Evolutionary conservation across 768 basidiomycete genomes (phyloP), one percentile per base, ranked within the genome.

Genomic region (Leccinum uliginosum): DNA sequence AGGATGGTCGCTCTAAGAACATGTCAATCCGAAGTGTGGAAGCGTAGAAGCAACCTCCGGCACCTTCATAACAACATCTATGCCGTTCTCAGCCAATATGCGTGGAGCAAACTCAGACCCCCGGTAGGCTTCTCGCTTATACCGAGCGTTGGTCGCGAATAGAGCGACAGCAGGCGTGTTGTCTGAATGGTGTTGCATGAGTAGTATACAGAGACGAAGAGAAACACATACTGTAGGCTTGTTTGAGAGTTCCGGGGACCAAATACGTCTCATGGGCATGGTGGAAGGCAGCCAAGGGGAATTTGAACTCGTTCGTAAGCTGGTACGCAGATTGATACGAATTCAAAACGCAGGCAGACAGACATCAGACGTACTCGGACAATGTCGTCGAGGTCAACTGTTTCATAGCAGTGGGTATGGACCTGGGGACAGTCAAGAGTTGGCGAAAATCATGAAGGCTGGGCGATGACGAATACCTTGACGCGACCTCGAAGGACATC

Each of bases 221-320:
- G 24, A 43, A 53, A 1, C 21, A 2, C 61, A 21, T 59, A 71
- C 71, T 67, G 55, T 79, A 94, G 59, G 86, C 83, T 69, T 81
- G 75, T 71, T 93, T 95, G 59, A 98, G 73, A 4, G 88, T 73
- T 23, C 84, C 83, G 1, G 93, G 91, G 23, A 94, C 87, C n/a
- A 97, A 80, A 73, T 91, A 97, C 1, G 92, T 84, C 69, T 96
- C 93, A 54, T 91, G 86, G 8, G 93, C 94, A 66, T 91, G 88
- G 65, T 94, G 91, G 66, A 94, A 85, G 6, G 90, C 87, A 6
- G 88, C 83, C 27, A 94, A 78, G 2, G 84, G 80, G 66, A 93
- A 93, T 63, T 91, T 75, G 77, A 95, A 98, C 71, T 97, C 94
- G 67, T 96, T 91, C 34, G 91, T 85, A 50, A 97, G 78, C 83